phyloP scores from a whole-genome alignment of 2,329 filamentous ascomycete genomes.

The Biscogniauxia marginata region DNA sequence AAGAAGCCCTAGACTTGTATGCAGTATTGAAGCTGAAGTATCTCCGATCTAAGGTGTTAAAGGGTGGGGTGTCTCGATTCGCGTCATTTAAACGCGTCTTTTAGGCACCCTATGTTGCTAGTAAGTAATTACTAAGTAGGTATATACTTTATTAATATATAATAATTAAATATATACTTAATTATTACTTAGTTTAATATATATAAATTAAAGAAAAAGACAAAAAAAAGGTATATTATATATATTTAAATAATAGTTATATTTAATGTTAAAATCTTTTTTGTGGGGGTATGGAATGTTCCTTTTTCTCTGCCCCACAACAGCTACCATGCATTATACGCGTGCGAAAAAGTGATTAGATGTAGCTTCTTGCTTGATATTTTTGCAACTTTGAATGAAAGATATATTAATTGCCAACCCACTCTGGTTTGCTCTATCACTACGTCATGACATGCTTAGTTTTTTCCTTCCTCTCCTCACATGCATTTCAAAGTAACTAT shows the following conservation, averaged over 20 bases:
- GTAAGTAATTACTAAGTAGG: too few relatives aligned
- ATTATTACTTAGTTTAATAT: not conserved
- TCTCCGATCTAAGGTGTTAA: not conserved
- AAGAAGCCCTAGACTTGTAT: not conserved
- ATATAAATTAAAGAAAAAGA: not conserved
- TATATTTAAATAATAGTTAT: not conserved
- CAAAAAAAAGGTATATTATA: not conserved
- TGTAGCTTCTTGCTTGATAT: not conserved
- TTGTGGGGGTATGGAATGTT: not conserved
- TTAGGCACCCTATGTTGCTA: not conserved
- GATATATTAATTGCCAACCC: not conserved
- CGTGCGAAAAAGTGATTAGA: not conserved
- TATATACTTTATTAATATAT: too few relatives aligned
- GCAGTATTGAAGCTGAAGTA: not conserved
- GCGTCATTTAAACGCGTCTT: not conserved
- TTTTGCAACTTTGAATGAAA: not conserved
- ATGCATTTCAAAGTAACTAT: not conserved
- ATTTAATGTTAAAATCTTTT: not conserved
- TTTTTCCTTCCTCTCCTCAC: not conserved
- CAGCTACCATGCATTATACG: not conserved
- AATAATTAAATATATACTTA: too few relatives aligned
- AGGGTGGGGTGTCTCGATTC: not conserved
- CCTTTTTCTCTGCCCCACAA: not conserved
- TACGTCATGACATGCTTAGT: not conserved
- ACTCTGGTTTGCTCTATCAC: not conserved